Evolutionary conservation across 2,329 filamentous ascomycete genomes (phyloP).

Genomic region (Hypoxylon sp.): DNA sequence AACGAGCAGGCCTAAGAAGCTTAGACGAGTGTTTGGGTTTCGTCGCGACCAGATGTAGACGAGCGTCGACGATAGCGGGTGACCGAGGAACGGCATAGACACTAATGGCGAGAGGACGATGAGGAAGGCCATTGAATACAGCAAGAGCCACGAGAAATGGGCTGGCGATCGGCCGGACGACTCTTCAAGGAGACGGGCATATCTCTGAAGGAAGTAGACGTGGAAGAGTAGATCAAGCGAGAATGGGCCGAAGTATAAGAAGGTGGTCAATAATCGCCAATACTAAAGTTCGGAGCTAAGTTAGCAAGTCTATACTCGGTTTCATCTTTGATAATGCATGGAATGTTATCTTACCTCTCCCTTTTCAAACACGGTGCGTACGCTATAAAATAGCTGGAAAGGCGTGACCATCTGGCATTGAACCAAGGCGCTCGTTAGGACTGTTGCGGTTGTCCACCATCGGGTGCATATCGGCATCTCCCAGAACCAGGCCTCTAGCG

Average conservation of each 20-base stretch:
- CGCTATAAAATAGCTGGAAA: constrained; percentile 98
- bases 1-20: constrained; percentile 87
- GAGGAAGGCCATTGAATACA: constrained; percentile 85
- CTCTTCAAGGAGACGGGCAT: constrained; percentile 94
- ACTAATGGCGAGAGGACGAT: constrained; percentile 87
- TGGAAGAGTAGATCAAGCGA: constrained; percentile 96
- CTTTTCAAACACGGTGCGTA: constrained; percentile 89
- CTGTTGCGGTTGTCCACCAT: constrained; percentile 95
- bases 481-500: constrained; percentile 97
- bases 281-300: constrained; percentile 69
- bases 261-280: constrained; percentile 95
- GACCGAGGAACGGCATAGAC: constrained; percentile 94
- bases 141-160: constrained; percentile 93
- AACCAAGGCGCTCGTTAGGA: constrained; percentile 87
- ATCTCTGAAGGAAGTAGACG: constrained; percentile 97
- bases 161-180: constrained; percentile 91
- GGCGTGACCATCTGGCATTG: constrained; percentile 94
- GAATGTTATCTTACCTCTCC: constrained; percentile 76
- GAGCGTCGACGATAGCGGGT: constrained; percentile 89
- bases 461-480: constrained; percentile 97
- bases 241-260: constrained; percentile 96
- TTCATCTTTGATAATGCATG: neutral
- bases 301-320: constrained; percentile 14
- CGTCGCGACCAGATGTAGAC: constrained; percentile 98
- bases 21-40: constrained; percentile 91